Evolutionary conservation across 2,329 filamentous ascomycete genomes (phyloP).

Genomic region (Eutypella sp.): DNA sequence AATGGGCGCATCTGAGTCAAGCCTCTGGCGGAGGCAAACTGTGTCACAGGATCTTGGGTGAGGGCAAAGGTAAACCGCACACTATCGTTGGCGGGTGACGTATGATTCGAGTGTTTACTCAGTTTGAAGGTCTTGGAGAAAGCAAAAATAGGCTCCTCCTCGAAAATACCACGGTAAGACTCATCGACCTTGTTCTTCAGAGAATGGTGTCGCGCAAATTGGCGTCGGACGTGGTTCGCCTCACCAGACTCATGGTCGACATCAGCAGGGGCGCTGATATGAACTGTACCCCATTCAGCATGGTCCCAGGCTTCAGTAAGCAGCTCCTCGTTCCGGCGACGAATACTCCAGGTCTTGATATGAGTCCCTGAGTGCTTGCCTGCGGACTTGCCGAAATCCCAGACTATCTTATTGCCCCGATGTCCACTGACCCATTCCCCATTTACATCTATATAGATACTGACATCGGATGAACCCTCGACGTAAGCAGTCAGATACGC

Average conservation of each 20-base stretch:
- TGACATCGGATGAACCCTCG: constrained; percentile 59
- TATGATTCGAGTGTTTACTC: constrained; percentile 25
- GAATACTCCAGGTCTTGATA: constrained; percentile 64
- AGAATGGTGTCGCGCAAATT: constrained; percentile 63
- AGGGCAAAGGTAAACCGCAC: constrained; percentile 72
- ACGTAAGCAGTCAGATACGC: constrained; percentile 71
- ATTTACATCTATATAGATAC: constrained; percentile 64
- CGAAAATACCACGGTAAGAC: constrained; percentile 65
- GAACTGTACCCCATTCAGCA: constrained; percentile 77
- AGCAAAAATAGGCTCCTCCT: constrained; percentile 77
- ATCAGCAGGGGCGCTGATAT: constrained; percentile 68
- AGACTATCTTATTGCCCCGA: constrained; percentile 62
- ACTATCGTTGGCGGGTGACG: constrained; percentile 38
- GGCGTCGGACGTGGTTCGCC: constrained; percentile 58
- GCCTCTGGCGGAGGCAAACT: constrained; percentile 72
- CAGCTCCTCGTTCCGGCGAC: constrained; percentile 57
- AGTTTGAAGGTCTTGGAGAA: constrained; percentile 64
- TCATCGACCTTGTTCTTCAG: constrained; percentile 63
- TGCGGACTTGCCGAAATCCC: constrained; percentile 53
- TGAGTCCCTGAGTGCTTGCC: constrained; percentile 20
- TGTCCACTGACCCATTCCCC: constrained; percentile 81
- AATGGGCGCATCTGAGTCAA: constrained; percentile 73
- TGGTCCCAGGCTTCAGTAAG: constrained; percentile 71
- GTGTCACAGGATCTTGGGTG: constrained; percentile 72
- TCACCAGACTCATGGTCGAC: constrained; percentile 67